Conservation (phyloP, 1,284 basidiomycete genomes). For the Trametes versicolor region DNA sequence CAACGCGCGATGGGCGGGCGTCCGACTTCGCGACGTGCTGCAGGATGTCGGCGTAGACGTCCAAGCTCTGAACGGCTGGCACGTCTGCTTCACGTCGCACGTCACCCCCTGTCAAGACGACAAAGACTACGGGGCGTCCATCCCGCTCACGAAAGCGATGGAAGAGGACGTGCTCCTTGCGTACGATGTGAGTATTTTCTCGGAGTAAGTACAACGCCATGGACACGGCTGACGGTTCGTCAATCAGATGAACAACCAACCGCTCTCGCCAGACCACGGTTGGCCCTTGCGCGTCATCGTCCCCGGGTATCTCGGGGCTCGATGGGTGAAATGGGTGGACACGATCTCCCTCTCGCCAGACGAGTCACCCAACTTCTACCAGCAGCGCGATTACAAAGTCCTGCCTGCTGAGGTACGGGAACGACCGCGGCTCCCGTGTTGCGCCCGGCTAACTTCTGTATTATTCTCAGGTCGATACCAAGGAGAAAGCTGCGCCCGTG, state of each 20-base stretch:
- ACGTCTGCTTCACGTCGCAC: conserved; percentile 71
- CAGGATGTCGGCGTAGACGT: conserved; percentile 51
- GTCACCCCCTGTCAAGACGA: conserved; percentile 70
- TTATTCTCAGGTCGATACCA: conserved; percentile 34
- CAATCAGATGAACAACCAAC: conserved; percentile 71
- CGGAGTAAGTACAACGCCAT: neutral
- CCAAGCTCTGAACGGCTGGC: conserved; percentile 44
- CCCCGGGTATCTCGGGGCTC: conserved; percentile 76
- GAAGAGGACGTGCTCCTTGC: conserved; percentile 68
- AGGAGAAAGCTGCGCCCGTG: conserved; percentile 51
- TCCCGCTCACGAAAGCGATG: conserved; percentile 61
- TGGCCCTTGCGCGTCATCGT: conserved; percentile 76
- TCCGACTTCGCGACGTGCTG: conserved; percentile 63
- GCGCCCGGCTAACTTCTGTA: neutral
- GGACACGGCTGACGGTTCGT: conserved; percentile 16
- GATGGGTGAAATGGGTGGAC: conserved; percentile 85
- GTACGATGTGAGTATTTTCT: conserved; percentile 55
- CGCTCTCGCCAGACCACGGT: conserved; percentile 70
- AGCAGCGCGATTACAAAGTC: conserved; percentile 74
- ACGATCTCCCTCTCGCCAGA: conserved; percentile 59
- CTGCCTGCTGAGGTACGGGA: conserved; percentile 62
- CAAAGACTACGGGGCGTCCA: conserved; percentile 67
- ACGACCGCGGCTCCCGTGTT: too few relatives aligned
- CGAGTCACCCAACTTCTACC: conserved; percentile 74
- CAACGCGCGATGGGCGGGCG: conserved; percentile 71